Conservation (phyloP, 1,139 yeast species). For the Arxiozyma heterogenica region DNA sequence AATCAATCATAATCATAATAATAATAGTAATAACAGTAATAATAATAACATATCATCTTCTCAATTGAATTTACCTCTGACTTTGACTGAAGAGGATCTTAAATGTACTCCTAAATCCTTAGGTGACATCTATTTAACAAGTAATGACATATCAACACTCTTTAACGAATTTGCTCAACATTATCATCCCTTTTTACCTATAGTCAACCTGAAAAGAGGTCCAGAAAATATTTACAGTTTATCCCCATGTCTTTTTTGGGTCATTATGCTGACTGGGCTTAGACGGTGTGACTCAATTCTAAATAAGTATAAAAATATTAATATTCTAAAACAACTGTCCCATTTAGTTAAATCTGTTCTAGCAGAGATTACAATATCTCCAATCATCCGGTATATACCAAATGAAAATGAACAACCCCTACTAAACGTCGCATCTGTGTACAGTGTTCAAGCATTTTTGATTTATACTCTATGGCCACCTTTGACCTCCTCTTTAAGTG, state of each 20-base stretch:
- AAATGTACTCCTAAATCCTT: slow-evolving; percentile 57
- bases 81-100: slow-evolving; percentile 37
- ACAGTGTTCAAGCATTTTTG: slow-evolving; percentile 85
- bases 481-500: slow-evolving; percentile 81
- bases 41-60: background rate
- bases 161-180: slow-evolving; percentile 60
- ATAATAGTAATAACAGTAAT: background rate
- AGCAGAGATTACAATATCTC: slow-evolving; percentile 83
- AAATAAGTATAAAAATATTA: background rate
- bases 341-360: slow-evolving; percentile 65
- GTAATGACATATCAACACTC: slow-evolving; percentile 55
- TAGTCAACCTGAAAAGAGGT: slow-evolving; percentile 72
- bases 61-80: background rate
- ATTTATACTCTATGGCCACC: slow-evolving; percentile 95
- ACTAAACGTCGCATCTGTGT: slow-evolving; percentile 83
- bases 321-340: slow-evolving; percentile 42
- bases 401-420: slow-evolving; percentile 68
- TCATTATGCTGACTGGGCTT: slow-evolving; percentile 73
- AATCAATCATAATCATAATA: background rate
- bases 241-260: slow-evolving; percentile 92
- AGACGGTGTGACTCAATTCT: slow-evolving; percentile 33
- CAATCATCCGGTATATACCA: slow-evolving; percentile 76
- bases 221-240: slow-evolving; percentile 70
- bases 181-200: slow-evolving; percentile 81
- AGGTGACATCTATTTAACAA: slow-evolving; percentile 53